Base-by-base conservation (phyloP, 2,329 filamentous ascomycete species). In the Fusarium luffae region DNA sequence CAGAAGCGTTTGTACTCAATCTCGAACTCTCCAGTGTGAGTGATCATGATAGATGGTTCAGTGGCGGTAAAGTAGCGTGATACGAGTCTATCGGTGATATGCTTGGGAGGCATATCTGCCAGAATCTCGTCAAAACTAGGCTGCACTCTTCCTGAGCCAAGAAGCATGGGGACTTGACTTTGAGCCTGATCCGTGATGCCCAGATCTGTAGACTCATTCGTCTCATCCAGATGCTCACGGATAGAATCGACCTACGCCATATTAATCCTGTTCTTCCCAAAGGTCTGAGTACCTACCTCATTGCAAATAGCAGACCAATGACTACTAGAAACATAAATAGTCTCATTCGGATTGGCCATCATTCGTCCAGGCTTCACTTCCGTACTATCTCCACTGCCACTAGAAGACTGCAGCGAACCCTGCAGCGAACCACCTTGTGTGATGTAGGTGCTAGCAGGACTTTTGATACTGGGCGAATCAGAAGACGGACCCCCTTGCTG, bases 1-100 rank as follows among this genome's bases (percentile, higher is more conserved):
- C 70, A 72, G 23, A 73, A 73, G 1, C 50, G 51, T 40, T 54
- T 66, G 13, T 72, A 72, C 60, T 72, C 70, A 19, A 59, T 49
- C 25, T 72, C 54, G 7, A 72, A 72, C 5, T 71, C 63, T 5
- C 64, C 58, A 1, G 37, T 43, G n/a, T 73, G 70, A 5, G 71
- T 62, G 4, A 68, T 54, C 6, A 73, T 58, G 3, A 55, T 71
- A 4, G 59, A 59, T n/a, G 70, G 70, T 3, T 68, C 43, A 5
- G 62, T 66, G 0, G 63, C 64, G 0, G 52, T 73, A 12, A 72
- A 72, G 34, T 73, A 72, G 0, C 68, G 67, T 1, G 70, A 71
- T 1, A 71, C 68, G 3, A 72, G 37, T 4, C 70, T 63, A 10
- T 72, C 68, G 2, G 56, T 48, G 6, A 71, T 47, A 2, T 47